These are phyloP conservation scores for Cladorrhinum sp. DNA, from an alignment of 2,329 filamentous ascomycete species.

Conservation along the genomic window DNA sequence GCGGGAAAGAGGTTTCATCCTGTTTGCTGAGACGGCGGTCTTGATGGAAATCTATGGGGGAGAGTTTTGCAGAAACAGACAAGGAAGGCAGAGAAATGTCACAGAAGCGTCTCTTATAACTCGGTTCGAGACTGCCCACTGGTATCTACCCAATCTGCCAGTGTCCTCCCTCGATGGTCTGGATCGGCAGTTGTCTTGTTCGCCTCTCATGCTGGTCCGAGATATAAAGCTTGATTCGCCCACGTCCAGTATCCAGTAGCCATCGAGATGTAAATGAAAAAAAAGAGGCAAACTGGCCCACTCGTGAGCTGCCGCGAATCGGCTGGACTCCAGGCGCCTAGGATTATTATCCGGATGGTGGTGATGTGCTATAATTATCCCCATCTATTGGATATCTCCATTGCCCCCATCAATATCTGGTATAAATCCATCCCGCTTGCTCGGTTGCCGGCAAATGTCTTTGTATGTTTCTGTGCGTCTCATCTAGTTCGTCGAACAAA, in stretches of 20 bases:
- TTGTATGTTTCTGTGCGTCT: not conserved
- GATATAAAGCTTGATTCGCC: not conserved
- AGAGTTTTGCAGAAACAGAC: not conserved
- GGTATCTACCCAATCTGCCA: not conserved
- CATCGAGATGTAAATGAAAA: not conserved
- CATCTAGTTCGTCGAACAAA: not conserved
- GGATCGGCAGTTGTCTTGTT: not conserved
- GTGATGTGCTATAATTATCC: not conserved
- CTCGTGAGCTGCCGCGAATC: not conserved
- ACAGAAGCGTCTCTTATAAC: not conserved
- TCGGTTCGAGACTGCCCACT: not conserved
- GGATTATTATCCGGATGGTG: not conserved
- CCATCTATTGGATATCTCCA: not conserved
- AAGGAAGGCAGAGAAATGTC: not conserved
- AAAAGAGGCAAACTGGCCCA: not conserved
- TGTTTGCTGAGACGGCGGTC: not conserved
- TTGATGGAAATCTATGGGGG: not conserved
- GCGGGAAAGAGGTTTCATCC: constrained; percentile 23
- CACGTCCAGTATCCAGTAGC: not conserved
- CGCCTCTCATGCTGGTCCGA: not conserved
- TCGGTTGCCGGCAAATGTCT: not conserved
- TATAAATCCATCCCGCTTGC: not conserved
- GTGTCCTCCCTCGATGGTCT: not conserved
- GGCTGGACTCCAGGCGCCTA: not conserved
- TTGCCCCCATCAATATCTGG: not conserved